These are phyloP conservation scores for Podaxis sp. DNA, from an alignment of 768 basidiomycete genomes.

Conservation along the genomic window DNA sequence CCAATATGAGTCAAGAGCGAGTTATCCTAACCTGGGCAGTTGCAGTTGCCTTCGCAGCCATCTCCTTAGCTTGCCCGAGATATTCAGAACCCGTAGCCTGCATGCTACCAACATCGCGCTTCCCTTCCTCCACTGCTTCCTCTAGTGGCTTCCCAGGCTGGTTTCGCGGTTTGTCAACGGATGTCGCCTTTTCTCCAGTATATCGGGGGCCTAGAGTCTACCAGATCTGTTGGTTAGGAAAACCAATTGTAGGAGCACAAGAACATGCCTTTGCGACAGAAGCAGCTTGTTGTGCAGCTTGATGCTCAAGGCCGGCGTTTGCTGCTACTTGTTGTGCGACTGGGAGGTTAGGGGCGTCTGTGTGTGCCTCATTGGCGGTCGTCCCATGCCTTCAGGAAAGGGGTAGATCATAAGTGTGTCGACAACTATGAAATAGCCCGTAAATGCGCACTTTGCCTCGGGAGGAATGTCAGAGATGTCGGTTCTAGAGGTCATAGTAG, in stretches of 20 bases:
- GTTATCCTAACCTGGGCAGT: constrained; percentile 43
- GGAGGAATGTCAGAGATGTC: constrained; percentile 36
- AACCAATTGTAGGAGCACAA: neutral
- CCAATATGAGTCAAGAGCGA: neutral
- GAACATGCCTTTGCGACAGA: constrained; percentile 47
- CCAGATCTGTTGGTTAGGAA: neutral
- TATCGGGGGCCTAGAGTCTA: constrained; percentile 32
- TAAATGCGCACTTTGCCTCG: constrained; percentile 31
- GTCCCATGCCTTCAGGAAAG: constrained; percentile 41
- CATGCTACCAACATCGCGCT: constrained; percentile 45
- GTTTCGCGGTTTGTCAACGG: constrained; percentile 35
- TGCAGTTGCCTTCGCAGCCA: constrained; percentile 43
- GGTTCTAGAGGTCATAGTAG: constrained; percentile 27
- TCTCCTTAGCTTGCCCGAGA: constrained; percentile 52
- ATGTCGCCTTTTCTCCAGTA: constrained; percentile 34
- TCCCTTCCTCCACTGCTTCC: constrained; percentile 55
- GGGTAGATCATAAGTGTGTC: neutral
- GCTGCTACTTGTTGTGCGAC: constrained; percentile 45
- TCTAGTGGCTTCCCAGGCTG: constrained; percentile 43
- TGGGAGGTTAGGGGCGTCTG: constrained; percentile 42
- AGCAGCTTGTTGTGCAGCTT: constrained; percentile 53
- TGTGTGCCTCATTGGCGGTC: constrained; percentile 53
- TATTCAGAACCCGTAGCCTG: constrained; percentile 48
- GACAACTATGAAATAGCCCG: neutral
- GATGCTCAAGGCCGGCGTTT: constrained; percentile 44